Percentiles rank a stretch among this genome's conserved stretches.
phyloP scores from a whole-genome alignment of 129 eudicot genomes.

The Pulicaria dysenterica region DNA sequence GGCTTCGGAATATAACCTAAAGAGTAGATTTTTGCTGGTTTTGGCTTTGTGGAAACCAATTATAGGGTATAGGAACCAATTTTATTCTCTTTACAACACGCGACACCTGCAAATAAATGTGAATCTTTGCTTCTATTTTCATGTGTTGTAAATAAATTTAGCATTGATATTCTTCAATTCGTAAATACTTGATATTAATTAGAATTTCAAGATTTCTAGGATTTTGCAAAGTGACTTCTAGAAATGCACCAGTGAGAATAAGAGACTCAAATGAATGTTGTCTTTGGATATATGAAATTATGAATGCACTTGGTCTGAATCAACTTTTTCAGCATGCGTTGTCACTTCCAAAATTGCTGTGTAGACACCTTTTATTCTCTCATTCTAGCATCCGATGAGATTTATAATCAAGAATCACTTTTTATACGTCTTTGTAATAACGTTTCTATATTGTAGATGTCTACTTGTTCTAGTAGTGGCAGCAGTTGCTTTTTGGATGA shows the following conservation, averaged over 20 bases:
- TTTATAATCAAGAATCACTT: constrained; percentile 10
- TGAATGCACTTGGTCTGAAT: too few species aligned
- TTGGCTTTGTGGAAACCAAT: constrained; percentile 5
- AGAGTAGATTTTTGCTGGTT: not conserved
- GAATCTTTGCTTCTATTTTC: not conserved
- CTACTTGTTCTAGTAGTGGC: constrained; percentile 58
- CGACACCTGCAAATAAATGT: not conserved
- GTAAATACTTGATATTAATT: not conserved
- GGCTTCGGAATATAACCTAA: too few species aligned
- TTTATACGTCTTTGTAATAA: constrained; percentile 13
- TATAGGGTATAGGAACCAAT: not conserved
- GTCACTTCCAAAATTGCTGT: too few species aligned
- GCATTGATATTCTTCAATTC: not conserved
- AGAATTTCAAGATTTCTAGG: not conserved
- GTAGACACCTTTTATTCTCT: too few species aligned
- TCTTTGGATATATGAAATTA: not conserved
- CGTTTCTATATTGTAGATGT: constrained; percentile 50
- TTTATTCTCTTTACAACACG: not conserved
- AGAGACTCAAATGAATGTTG: not conserved
- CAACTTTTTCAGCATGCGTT: too few species aligned
- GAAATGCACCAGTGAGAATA: not conserved
- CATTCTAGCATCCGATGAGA: not conserved
- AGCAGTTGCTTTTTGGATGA: constrained; percentile 45
- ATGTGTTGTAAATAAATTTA: not conserved
- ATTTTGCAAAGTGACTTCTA: constrained; percentile 1